phyloP scores from a whole-genome alignment of 805 yeast species.

The Starmerella khaoyaiensis region DNA sequence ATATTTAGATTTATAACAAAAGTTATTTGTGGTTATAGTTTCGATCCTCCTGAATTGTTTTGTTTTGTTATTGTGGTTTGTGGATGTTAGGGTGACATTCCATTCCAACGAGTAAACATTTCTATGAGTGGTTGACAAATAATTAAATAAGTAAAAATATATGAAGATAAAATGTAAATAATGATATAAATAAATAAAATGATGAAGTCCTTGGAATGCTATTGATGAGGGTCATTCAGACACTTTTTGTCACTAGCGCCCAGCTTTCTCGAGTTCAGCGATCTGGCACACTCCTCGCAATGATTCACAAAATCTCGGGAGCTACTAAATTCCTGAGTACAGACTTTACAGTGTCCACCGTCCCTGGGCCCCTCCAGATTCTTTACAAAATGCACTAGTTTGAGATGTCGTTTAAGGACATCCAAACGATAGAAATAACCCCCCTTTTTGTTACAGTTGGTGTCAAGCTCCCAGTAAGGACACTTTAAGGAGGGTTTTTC shows the following conservation, averaged over 20 bases:
- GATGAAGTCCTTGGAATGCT: not conserved
- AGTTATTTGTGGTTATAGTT: not conserved
- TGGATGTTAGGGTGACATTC: too few relatives aligned
- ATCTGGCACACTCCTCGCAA: slow-evolving; percentile 51
- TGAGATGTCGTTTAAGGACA: slow-evolving; percentile 59
- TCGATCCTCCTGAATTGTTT: not conserved
- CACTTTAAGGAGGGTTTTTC: slow-evolving; percentile 54
- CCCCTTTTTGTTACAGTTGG: slow-evolving; percentile 62
- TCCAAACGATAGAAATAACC: slow-evolving; percentile 65
- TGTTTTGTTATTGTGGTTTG: too few relatives aligned
- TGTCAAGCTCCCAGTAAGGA: slow-evolving; percentile 57
- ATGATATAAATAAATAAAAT: not conserved
- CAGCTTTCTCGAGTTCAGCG: too few relatives aligned
- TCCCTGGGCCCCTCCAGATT: slow-evolving; percentile 32
- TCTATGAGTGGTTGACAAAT: too few relatives aligned
- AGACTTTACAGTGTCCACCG: slow-evolving; percentile 56
- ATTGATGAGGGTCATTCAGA: slow-evolving; percentile 13
- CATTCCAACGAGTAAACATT: too few relatives aligned
- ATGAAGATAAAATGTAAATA: slow-evolving; percentile 1
- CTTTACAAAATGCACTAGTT: slow-evolving; percentile 52
- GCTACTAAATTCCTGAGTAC: slow-evolving; percentile 43
- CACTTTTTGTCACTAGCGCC: too few relatives aligned
- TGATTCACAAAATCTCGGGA: slow-evolving; percentile 51
- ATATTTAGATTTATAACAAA: not conserved
- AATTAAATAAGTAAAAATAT: too few relatives aligned